phyloP scores from a whole-genome alignment of 768 basidiomycete genomes.

The Cystobasidium onofrii region DNA sequence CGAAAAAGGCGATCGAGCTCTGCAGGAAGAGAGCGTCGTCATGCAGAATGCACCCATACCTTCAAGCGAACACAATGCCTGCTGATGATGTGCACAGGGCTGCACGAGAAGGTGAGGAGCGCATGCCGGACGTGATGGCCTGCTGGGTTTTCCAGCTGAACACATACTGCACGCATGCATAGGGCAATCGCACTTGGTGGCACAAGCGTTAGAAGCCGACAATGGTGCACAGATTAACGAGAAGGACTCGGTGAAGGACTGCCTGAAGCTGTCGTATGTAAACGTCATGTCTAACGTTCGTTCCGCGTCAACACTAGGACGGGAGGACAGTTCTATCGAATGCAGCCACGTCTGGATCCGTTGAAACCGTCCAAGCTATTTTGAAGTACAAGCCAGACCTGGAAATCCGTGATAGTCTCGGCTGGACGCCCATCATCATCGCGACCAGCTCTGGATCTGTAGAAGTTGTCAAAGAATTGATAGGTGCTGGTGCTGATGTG shows the following conservation, averaged over 20 bases:
- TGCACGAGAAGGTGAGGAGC: neutral
- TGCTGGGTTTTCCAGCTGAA: too few species aligned
- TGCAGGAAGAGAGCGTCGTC: neutral
- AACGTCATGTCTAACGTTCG: neutral
- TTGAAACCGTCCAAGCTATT: conserved; percentile 23
- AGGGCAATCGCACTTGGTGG: conserved; percentile 1
- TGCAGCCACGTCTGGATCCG: conserved; percentile 25
- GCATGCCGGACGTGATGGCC: too few species aligned
- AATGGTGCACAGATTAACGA: neutral
- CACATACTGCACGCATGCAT: neutral
- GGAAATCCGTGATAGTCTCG: conserved; percentile 17
- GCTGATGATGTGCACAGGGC: neutral
- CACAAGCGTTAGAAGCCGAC: conserved; percentile 13
- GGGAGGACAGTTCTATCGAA: conserved; percentile 17
- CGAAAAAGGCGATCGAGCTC: neutral
- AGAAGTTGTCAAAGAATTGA: conserved; percentile 62
- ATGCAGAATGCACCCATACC: neutral
- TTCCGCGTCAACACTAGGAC: neutral
- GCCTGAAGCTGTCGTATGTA: neutral
- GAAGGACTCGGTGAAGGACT: conserved; percentile 2
- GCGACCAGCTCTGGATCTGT: conserved; percentile 69
- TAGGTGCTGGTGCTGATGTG: conserved; percentile 75
- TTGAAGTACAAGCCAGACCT: conserved; percentile 19
- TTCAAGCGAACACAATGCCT: neutral
- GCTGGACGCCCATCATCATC: conserved; percentile 31